Evolutionary conservation across 2,329 filamentous ascomycete genomes (phyloP), one percentile per base, ranked within the genome.

Genomic region (Neofusicoccum sp.): DNA sequence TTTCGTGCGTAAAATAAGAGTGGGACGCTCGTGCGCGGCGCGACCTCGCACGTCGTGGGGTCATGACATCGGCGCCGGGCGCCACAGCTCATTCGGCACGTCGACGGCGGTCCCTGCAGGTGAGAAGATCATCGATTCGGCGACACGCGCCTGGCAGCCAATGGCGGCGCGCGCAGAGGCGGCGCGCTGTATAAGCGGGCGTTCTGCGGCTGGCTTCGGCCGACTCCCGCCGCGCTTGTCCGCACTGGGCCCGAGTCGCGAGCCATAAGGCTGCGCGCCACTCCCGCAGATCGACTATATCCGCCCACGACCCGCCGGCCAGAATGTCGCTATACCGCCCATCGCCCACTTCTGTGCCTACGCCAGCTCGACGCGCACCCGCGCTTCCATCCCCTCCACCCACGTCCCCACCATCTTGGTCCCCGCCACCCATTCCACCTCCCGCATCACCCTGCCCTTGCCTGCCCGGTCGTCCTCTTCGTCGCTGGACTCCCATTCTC

Each of bases 361-460:
- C 52, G 34, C 39, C 56, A 79, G 64, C 71, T 93, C 90, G 36
- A 97, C 85, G 43, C 92, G 83, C 39, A 97, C 84, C 66, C 78
- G 86, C 8, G 86, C 91, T 71, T 91, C 87, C 65, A 80, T 74
- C 0, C 89, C 88, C 72, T 96, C 92, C 64, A 97, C 87, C 76
- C 89, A 92, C 70, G 92, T 94, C 1, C 92, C 92, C 67, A 97
- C 82, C 74, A 91, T 87, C 70, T 91, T 87, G 8, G 92, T 93
- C 11, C 92, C 90, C 70, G 94, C 89, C 63, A 84, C 85, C 61
- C 97, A 82, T 75, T 93, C 89, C 36, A 93, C 87, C 75, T 96
- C 92, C 64, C 93, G 83, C 75, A 88, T 89, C 54, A 93, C 83
- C 28, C 31, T 7, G n/a, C 47, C 47, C 1, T 9, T 79, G 74